phyloP scores from a whole-genome alignment of 1,139 yeast genomes.

The Geotrichum armillariae region DNA sequence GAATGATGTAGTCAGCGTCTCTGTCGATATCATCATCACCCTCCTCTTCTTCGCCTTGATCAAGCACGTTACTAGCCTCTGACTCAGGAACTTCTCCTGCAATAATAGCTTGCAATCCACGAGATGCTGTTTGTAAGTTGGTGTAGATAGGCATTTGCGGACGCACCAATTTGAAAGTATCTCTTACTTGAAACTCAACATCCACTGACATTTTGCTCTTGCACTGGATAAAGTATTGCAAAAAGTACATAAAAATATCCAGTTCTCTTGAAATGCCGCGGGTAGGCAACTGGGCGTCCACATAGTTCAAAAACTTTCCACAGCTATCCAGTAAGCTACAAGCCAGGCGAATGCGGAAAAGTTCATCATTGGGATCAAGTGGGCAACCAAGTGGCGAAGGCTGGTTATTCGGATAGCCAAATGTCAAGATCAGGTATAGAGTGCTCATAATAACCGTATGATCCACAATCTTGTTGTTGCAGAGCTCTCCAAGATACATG shows the following conservation, averaged over 20 bases:
- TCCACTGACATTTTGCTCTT: slow-evolving; percentile 71
- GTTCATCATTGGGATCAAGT: slow-evolving; percentile 64
- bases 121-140: slow-evolving; percentile 37
- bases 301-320: slow-evolving; percentile 23
- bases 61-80: slow-evolving; percentile 27
- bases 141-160: slow-evolving; percentile 44
- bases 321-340: slow-evolving; percentile 42
- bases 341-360: slow-evolving; percentile 66
- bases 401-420: slow-evolving; percentile 65
- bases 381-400: slow-evolving; percentile 53
- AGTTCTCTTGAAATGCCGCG: slow-evolving; percentile 37
- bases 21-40: slow-evolving; percentile 23
- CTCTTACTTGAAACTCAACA: slow-evolving; percentile 52
- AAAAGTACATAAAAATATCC: slow-evolving; percentile 54
- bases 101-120: slow-evolving; percentile 30
- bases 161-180: slow-evolving; percentile 43
- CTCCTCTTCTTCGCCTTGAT: slow-evolving; percentile 30
- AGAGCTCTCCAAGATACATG: slow-evolving; percentile 60
- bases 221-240: slow-evolving; percentile 73
- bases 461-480: slow-evolving; percentile 50
- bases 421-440: slow-evolving; percentile 59
- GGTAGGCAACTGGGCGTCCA: slow-evolving; percentile 24
- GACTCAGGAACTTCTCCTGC: slow-evolving; percentile 19
- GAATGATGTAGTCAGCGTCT: slow-evolving; percentile 21
- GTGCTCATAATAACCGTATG: slow-evolving; percentile 52